Conservation (phyloP, 1,284 basidiomycete genomes). For the Rhodotorula sp. region DNA sequence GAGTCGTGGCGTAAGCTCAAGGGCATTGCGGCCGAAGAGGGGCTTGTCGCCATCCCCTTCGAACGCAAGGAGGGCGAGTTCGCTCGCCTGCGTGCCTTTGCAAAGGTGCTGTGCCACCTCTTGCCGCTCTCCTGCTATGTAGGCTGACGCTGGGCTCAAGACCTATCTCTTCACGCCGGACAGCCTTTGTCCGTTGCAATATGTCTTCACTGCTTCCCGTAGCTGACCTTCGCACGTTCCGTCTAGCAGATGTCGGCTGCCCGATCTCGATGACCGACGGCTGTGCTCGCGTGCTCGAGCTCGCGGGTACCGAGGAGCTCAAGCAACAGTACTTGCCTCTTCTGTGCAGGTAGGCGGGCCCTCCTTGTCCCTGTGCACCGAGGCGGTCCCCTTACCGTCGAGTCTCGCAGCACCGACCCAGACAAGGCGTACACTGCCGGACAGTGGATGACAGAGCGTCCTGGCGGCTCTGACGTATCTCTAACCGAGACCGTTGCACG, state of each 20-base stretch:
- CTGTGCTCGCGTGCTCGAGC: slow-evolving; percentile 67
- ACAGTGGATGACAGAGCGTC: slow-evolving; percentile 80
- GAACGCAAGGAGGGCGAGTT: slow-evolving; percentile 60
- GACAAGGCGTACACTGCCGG: slow-evolving; percentile 67
- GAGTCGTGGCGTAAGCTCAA: slow-evolving; percentile 72
- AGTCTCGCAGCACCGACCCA: slow-evolving; percentile 61
- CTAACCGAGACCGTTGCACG: slow-evolving; percentile 69
- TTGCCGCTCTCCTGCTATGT: too few relatives aligned
- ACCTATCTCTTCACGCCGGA: slow-evolving; percentile 60
- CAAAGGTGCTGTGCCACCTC: slow-evolving; percentile 55
- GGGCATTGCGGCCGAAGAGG: slow-evolving; percentile 67
- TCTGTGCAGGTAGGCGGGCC: slow-evolving; percentile 54
- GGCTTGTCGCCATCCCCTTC: slow-evolving; percentile 65
- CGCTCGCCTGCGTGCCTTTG: slow-evolving; percentile 64
- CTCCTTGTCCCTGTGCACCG: slow-evolving; percentile 10
- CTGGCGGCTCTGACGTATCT: slow-evolving; percentile 73
- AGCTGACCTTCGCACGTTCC: neutral
- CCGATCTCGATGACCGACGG: slow-evolving; percentile 78
- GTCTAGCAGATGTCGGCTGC: slow-evolving; percentile 59
- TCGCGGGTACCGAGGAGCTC: slow-evolving; percentile 63
- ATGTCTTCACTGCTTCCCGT: neutral
- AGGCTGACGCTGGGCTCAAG: neutral
- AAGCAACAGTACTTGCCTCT: slow-evolving; percentile 62
- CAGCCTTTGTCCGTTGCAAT: slow-evolving; percentile 53
- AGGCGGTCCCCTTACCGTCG: neutral